These are phyloP conservation scores for Penicillium desertorum DNA, from an alignment of 495 filamentous ascomycete species.

Conservation along the genomic window DNA sequence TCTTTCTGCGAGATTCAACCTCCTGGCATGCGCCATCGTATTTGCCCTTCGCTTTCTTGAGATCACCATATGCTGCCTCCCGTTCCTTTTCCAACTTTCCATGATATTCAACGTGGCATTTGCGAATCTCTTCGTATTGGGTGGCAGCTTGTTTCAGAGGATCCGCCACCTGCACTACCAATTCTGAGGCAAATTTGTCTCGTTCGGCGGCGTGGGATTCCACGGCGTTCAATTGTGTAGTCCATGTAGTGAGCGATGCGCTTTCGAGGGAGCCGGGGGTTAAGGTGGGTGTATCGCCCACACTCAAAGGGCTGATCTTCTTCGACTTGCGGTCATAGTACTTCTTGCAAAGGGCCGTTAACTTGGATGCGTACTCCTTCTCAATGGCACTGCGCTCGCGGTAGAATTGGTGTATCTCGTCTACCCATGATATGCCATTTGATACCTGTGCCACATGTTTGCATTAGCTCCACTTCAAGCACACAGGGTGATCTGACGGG, in stretches of 20 bases:
- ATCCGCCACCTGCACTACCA: slow-evolving; percentile 77
- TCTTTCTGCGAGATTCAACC: slow-evolving; percentile 91
- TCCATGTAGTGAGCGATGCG: slow-evolving; percentile 95
- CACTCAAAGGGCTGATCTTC: slow-evolving; percentile 84
- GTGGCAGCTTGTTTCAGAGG: slow-evolving; percentile 68
- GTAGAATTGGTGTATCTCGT: slow-evolving; percentile 97
- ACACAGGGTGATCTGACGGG: slow-evolving; percentile 23
- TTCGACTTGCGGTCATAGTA: slow-evolving; percentile 95
- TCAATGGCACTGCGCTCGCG: slow-evolving; percentile 90
- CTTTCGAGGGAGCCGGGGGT: slow-evolving; percentile 95
- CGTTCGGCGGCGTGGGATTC: slow-evolving; percentile 88
- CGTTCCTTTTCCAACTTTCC: slow-evolving; percentile 85
- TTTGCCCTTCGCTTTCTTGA: slow-evolving; percentile 87
- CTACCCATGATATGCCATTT: slow-evolving; percentile 88
- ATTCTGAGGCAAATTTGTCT: slow-evolving; percentile 74
- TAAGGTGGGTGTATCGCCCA: slow-evolving; percentile 89
- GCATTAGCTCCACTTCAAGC: slow-evolving; percentile 30
- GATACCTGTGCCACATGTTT: slow-evolving; percentile 54
- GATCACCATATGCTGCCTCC: slow-evolving; percentile 75
- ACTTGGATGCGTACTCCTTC: slow-evolving; percentile 90
- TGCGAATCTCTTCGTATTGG: slow-evolving; percentile 89
- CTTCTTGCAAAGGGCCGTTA: slow-evolving; percentile 84
- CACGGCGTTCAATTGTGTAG: slow-evolving; percentile 83
- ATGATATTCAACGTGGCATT: slow-evolving; percentile 86
- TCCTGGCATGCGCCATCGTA: slow-evolving; percentile 94